These are phyloP conservation scores for Tuber aestivum DNA, from an alignment of 495 filamentous ascomycete genomes.

Conservation along the genomic window DNA sequence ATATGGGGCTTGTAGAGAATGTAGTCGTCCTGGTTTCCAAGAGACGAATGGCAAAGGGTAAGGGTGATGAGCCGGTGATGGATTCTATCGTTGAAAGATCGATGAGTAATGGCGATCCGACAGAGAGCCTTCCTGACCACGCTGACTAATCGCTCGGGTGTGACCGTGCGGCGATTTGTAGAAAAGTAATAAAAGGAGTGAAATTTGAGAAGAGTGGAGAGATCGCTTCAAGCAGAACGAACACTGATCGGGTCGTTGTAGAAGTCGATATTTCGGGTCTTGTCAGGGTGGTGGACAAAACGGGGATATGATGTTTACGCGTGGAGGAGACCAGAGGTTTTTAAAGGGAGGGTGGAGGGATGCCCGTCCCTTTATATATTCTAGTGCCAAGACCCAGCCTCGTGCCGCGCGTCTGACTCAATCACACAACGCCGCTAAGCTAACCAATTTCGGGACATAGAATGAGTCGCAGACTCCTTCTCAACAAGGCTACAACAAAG, in stretches of 20 bases:
- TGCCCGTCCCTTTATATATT: constrained; percentile 36
- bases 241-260: constrained; percentile 34
- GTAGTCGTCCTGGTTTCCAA: background rate
- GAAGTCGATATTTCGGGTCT: constrained; percentile 3
- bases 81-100: background rate
- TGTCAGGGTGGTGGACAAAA: constrained; percentile 30
- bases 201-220: constrained; percentile 1
- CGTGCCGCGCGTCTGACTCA: constrained; percentile 39
- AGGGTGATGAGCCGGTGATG: background rate
- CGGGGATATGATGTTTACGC: constrained; percentile 37
- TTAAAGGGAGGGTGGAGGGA: constrained; percentile 41
- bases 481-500: constrained; percentile 38
- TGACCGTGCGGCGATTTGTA: background rate
- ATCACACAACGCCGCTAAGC: constrained; percentile 37
- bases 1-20: background rate
- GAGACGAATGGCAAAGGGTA: background rate
- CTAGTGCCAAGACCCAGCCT: constrained; percentile 28
- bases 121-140: background rate
- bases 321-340: constrained; percentile 40
- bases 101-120: background rate
- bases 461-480: constrained; percentile 40
- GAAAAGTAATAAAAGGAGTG: background rate
- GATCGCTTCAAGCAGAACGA: constrained; percentile 25
- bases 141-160: constrained; percentile 3
- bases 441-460: constrained; percentile 36